These are phyloP conservation scores for Entomortierella parvispora DNA, from an alignment of 192 early-diverging fungal genomes.

Conservation along the genomic window DNA sequence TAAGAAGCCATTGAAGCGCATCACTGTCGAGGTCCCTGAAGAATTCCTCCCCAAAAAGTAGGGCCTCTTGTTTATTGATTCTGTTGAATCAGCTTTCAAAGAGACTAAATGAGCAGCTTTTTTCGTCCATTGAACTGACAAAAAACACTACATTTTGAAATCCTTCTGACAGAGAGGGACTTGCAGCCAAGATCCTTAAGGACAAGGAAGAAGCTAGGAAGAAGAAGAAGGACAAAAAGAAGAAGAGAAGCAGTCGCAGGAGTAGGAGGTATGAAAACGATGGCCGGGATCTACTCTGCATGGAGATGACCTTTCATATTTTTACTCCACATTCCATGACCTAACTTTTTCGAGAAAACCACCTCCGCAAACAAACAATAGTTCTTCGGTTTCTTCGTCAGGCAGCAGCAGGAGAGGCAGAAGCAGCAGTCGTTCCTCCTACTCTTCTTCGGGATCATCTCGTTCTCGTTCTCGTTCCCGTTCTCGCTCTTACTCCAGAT, in stretches of 20 bases:
- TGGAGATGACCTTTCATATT: no score
- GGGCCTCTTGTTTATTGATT: not conserved
- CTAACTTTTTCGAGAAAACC: no score
- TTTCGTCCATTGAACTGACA: not conserved
- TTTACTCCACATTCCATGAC: no score
- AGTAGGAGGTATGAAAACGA: constrained; percentile 12
- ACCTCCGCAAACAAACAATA: no score
- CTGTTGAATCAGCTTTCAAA: not conserved
- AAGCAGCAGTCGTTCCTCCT: constrained; percentile 2
- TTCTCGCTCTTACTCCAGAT: constrained; percentile 1
- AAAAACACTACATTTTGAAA: not conserved
- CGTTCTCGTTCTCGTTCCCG: not conserved
- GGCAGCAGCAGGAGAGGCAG: constrained; percentile 37
- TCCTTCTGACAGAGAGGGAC: constrained; percentile 40
- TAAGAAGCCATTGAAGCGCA: constrained; percentile 61
- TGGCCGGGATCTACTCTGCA: no score
- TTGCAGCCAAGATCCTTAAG: constrained; percentile 60
- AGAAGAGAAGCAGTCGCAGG: constrained; percentile 5
- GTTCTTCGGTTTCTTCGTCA: not conserved
- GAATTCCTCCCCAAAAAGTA: constrained; percentile 59
- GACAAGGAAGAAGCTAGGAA: constrained; percentile 54
- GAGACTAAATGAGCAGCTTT: not conserved
- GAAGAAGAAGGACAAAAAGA: constrained; percentile 22
- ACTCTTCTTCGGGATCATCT: no score
- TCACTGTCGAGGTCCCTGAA: constrained; percentile 56